Evolutionary conservation across 176 grass and related monocot genomes (phyloP), one percentile per base, ranked within the genome.

Genomic region (Tuctoria greenei): DNA sequence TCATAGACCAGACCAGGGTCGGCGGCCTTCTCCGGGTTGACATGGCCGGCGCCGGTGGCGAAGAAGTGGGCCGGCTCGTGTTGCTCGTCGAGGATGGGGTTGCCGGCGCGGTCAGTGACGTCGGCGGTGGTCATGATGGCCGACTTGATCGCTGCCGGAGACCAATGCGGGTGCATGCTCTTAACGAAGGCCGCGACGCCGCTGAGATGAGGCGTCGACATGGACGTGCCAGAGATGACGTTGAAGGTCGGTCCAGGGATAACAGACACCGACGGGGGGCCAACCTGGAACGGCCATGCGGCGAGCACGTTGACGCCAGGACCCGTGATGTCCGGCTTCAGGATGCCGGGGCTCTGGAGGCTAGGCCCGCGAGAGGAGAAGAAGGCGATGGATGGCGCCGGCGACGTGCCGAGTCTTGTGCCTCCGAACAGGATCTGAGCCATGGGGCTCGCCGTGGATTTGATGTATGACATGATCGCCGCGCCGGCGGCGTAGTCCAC

Each of bases 101-200:
- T 76, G 13, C 84, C 67, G 1, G 60, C 39, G 57, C 42, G 68
- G 81, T 84, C 84, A 13, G 12, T 41, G 60, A 31, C 11, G 16
- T 90, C 72, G 4, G 87, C 84, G 0, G 87, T 90, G 11, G 87
- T 93, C 91, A 93, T 90, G 44, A 90, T 90, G 9, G 84, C 91
- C 1, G 88, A 90, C 80, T 90, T 90, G 84, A 86, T 86, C 2
- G 58, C 80, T 4, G 78, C 79, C 0, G 91, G 77, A 2, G 91
- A 87, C 91, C 87, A 93, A 7, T 80, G 15, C 8, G 81, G 77
- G 61, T 85, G 78, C 23, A 14, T 60, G 68, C 68, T 81, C 74
- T 87, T 90, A 69, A 90, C 61, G 20, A 93, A 43, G 11, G 87
- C 91, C 4, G 73, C 84, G 51, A 90, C 38, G 3, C 84, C 86